Base-by-base conservation (phyloP, 768 basidiomycete species). In the Saitozyma podzolica region DNA sequence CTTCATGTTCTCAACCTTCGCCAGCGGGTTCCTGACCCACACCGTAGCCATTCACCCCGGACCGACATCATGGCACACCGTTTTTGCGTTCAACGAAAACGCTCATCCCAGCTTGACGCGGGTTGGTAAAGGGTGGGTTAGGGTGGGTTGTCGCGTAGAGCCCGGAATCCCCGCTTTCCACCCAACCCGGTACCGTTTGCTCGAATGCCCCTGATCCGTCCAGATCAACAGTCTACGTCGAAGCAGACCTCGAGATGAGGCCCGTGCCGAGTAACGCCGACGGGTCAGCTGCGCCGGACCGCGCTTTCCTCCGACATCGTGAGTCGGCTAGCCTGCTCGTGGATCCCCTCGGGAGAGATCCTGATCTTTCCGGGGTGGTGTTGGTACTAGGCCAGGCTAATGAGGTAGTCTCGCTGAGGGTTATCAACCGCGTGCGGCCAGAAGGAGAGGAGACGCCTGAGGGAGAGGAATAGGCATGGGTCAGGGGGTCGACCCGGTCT, bases 181-280 rank as follows among this genome's bases (percentile, higher is more conserved):
- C 45, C 6, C 17, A 29, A 29, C 29, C 29, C 29, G 5, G 20
- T 40, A 7, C 43, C 17, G 6, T 10, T 7, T 16, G n/a, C 39
- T 59, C 16, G 9, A 58, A 16, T 6, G 9, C n/a, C 13, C 14
- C 4, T 16, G 29, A 20, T 42, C 48, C 40, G 0, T 42, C 0
- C 19, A 70, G 72, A 17, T 68, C 69, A 14, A 65, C 69, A 9
- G 67, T 74, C 40, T 71, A 67, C 58, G 69, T 74, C 39, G 72
- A 74, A 57, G 72, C 72, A 5, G 67, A 74, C 7, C 58, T 74
- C 10, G 72, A 74, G 50, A 71, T 71, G 69, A 43, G 67, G 7
- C 58, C 65, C 10, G 43, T 17, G 10, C 66, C 63, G 39, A 10
- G 45, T 1, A 29, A 29, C 29, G 52, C 51, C 16, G 64, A 56